These are phyloP conservation scores for Tetrapisispora taiwanensis DNA, from an alignment of 805 yeast genomes.

Conservation along the genomic window DNA sequence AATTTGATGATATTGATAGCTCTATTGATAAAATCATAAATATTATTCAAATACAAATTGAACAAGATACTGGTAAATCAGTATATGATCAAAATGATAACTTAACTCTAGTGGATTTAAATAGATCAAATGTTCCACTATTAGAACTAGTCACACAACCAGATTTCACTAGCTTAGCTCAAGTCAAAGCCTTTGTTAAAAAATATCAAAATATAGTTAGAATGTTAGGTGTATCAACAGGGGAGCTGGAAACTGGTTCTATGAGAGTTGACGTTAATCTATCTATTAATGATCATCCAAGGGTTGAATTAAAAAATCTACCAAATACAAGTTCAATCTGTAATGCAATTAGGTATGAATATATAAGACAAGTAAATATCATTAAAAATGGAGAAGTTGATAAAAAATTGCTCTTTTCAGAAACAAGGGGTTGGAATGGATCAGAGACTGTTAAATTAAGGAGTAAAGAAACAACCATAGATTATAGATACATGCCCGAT, in stretches of 20 bases:
- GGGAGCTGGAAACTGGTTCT: constrained; percentile 90
- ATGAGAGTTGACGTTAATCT: constrained; percentile 91
- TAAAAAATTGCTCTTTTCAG: constrained; percentile 29
- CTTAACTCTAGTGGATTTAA: constrained; percentile 54
- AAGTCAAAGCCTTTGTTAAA: constrained; percentile 69
- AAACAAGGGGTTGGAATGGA: constrained; percentile 94
- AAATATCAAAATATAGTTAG: constrained; percentile 67
- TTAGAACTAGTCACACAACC: constrained; percentile 90
- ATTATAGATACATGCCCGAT: constrained; percentile 91
- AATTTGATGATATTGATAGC: constrained; percentile 44
- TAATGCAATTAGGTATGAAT: constrained; percentile 67
- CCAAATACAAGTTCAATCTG: constrained; percentile 74
- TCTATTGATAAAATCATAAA: constrained; percentile 37
- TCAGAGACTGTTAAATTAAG: constrained; percentile 54
- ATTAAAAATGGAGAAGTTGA: constrained; percentile 33
- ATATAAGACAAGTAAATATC: constrained; percentile 50
- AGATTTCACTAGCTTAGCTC: constrained; percentile 56
- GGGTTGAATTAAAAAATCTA: constrained; percentile 86
- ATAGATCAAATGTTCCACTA: constrained; percentile 76
- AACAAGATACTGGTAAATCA: constrained; percentile 90
- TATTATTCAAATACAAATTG: constrained; percentile 78
- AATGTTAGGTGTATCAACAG: constrained; percentile 65
- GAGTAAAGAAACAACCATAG: constrained; percentile 70
- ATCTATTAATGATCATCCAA: constrained; percentile 57
- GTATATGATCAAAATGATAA: constrained; percentile 35